Evolutionary conservation across 2,329 filamentous ascomycete genomes (phyloP), one percentile per base, ranked within the genome.

Genomic region (Aspergillus aculeatinus): DNA sequence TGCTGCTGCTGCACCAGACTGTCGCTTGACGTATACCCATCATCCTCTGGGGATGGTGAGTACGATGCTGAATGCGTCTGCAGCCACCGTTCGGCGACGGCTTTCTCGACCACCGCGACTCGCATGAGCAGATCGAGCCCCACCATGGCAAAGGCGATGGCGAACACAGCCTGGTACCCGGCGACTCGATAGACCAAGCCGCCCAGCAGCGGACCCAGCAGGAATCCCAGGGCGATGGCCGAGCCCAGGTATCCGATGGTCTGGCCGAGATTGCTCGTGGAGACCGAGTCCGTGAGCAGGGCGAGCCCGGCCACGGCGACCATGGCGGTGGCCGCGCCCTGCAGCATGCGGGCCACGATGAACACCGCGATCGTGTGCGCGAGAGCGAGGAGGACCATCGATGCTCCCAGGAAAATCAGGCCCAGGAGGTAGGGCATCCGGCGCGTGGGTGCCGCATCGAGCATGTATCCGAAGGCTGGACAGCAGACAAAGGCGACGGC

Each of bases 101-200:
- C 86, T 72, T 86, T 87, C 72, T 89, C 87, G n/a, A 89, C 80
- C 55, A 89, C 79, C 5, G 85, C 69, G 0, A 86, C 66, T 12
- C 87, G 81, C 80, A 88, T 82, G 23, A 84, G 58, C 60, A 89
- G 83, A 69, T 89, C 87, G 16, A 88, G 61, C 0, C 68, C 79
- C 1, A 89, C 69, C 9, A 89, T 70, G 0, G 76, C 81, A 51
- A 85, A 78, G 0, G 80, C 82, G 25, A 88, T 73, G 0, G 80
- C 81, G 68, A 88, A 88, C 0, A 89, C 85, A 0, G 84, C 85
- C 12, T 72, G 68, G 66, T 85, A 84, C 2, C 86, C 87, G 0
- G 81, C 79, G 65, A 83, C 83, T 29, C 83, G 77, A 68, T 88
- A 89, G 1, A 89, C 70, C 0, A 87, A 67, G 0, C 87, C 87